These are phyloP conservation scores for Naganishia cerealis DNA, from an alignment of 1,284 basidiomycete species.

Conservation along the genomic window DNA sequence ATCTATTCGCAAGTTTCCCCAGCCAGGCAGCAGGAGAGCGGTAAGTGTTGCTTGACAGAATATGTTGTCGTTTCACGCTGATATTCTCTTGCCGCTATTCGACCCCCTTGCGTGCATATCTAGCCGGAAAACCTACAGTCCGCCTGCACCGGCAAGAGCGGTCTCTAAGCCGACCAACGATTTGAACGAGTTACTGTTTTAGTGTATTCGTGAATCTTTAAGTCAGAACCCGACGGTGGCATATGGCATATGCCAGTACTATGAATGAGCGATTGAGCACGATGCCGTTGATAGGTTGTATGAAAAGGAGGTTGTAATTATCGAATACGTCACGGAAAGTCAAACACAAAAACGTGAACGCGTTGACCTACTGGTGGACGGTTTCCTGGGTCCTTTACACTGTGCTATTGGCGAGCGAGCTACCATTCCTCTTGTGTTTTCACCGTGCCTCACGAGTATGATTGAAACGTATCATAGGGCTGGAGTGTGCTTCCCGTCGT, in stretches of 20 bases:
- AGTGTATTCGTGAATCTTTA: not conserved
- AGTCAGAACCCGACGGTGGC: not conserved
- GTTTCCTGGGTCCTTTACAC: not conserved
- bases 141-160: constrained; percentile 46
- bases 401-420: not conserved
- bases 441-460: no score
- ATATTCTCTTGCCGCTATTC: constrained; percentile 15
- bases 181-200: constrained; percentile 21
- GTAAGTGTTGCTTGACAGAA: constrained; percentile 57
- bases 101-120: not conserved
- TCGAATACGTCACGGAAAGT: not conserved
- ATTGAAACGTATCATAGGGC: no score
- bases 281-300: not conserved
- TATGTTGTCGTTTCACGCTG: not conserved
- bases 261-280: not conserved
- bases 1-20: constrained; percentile 93
- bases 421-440: no score
- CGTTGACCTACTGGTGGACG: not conserved
- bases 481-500: no score
- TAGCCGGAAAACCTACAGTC: constrained; percentile 48
- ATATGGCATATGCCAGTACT: not conserved
- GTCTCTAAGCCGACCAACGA: constrained; percentile 28
- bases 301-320: not conserved
- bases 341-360: not conserved
- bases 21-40: constrained; percentile 95